A percentile compares a stretch with the other conserved stretches of the same genome.
Evolutionary conservation across 257 asterid species (phyloP).

Genomic region (Striga asiatica): DNA sequence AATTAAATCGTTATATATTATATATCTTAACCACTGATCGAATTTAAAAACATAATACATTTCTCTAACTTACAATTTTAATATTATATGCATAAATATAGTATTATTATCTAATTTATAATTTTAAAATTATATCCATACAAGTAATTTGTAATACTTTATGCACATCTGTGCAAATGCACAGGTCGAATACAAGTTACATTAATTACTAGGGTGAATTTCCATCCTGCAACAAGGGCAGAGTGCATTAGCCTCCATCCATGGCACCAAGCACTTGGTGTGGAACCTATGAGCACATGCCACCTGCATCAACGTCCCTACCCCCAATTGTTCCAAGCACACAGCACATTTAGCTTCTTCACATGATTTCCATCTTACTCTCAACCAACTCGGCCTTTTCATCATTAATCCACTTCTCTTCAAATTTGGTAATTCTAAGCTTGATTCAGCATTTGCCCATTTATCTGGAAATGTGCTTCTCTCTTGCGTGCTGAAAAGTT

Average conservation of each 20-base stretch:
- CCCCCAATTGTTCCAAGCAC: slow-evolving; percentile 51
- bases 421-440: slow-evolving; percentile 13
- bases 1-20: too few relatives aligned
- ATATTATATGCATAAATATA: too few relatives aligned
- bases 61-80: too few relatives aligned
- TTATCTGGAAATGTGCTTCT: slow-evolving; percentile 11
- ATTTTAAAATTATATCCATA: too few relatives aligned
- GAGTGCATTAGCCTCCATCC: slow-evolving; percentile 52
- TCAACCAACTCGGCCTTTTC: slow-evolving; percentile 46
- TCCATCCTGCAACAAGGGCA: slow-evolving; percentile 69
- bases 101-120: too few relatives aligned
- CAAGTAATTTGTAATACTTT: too few relatives aligned
- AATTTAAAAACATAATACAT: too few relatives aligned
- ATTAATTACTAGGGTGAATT: too few relatives aligned
- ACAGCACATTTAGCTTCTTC: slow-evolving; percentile 64
- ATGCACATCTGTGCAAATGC: too few relatives aligned
- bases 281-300: slow-evolving; percentile 67
- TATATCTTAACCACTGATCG: too few relatives aligned
- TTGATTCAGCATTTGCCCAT: slow-evolving; percentile 8
- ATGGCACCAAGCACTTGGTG: slow-evolving; percentile 53
- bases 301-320: slow-evolving; percentile 36
- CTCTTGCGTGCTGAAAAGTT: slow-evolving; percentile 6
- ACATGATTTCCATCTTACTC: slow-evolving; percentile 42
- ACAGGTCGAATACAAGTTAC: too few relatives aligned
- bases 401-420: slow-evolving; percentile 39